These are phyloP conservation scores for Ophiobolus disseminans DNA, from an alignment of 2,329 filamentous ascomycete genomes.

Conservation along the genomic window DNA sequence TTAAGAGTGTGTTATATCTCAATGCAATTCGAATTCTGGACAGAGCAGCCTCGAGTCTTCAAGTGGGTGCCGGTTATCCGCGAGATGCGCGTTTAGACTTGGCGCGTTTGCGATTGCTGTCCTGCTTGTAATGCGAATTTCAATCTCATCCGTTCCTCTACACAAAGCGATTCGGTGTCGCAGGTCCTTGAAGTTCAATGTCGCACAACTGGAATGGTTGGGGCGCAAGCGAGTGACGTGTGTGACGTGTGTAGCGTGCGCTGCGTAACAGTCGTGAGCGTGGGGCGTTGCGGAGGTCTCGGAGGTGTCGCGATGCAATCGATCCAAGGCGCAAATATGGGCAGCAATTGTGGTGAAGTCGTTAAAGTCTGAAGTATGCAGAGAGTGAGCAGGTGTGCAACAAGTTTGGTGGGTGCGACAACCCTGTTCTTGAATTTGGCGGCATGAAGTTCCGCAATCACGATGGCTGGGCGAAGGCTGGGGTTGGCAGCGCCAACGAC, in stretches of 20 bases:
- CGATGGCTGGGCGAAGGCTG: slow-evolving; percentile 21
- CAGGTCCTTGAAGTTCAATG: slow-evolving; percentile 1
- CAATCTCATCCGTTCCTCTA: too few relatives aligned
- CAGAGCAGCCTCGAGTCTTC: slow-evolving; percentile 3
- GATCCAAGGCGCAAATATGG: neutral
- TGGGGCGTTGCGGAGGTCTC: slow-evolving; percentile 17
- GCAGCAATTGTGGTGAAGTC: neutral
- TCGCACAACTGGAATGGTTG: slow-evolving; percentile 5
- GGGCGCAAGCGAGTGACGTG: slow-evolving; percentile 27
- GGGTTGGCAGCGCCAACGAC: slow-evolving; percentile 6
- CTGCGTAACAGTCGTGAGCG: neutral
- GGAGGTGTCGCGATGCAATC: slow-evolving; percentile 9
- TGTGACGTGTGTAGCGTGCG: slow-evolving; percentile 16
- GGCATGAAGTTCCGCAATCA: slow-evolving; percentile 10
- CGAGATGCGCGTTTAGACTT: slow-evolving; percentile 14
- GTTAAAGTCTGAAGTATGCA: neutral
- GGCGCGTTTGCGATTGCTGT: slow-evolving; percentile 13
- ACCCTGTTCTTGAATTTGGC: neutral
- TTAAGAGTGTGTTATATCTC: neutral
- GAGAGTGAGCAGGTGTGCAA: neutral
- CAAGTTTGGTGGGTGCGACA: neutral
- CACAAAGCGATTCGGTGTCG: too few relatives aligned
- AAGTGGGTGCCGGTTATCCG: slow-evolving; percentile 17
- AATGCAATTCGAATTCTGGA: neutral
- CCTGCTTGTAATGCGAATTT: too few relatives aligned